These are phyloP conservation scores for Orobanche coerulescens DNA, from an alignment of 257 asterid species.

Conservation along the genomic window DNA sequence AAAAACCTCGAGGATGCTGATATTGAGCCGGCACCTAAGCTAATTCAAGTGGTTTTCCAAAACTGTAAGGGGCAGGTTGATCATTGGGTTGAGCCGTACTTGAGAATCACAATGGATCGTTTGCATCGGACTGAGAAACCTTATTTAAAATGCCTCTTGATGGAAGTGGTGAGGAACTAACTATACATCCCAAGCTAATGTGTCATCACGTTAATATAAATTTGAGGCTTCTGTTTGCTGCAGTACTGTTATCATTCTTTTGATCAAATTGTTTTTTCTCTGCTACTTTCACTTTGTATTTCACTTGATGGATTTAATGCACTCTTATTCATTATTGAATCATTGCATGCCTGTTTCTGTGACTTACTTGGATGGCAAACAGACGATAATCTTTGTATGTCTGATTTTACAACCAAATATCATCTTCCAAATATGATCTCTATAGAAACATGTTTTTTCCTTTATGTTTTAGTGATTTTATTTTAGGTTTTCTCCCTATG, in stretches of 20 bases:
- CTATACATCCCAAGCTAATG: background rate
- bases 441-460: background rate
- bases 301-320: background rate
- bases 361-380: background rate
- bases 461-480: background rate
- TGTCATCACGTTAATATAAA: background rate
- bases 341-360: background rate
- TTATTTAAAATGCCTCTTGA: constrained; percentile 68
- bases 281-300: background rate
- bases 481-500: background rate
- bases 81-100: constrained; percentile 94
- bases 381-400: background rate
- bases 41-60: constrained; percentile 83
- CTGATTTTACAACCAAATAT: background rate
- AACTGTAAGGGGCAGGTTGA: constrained; percentile 95
- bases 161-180: constrained; percentile 69
- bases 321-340: background rate
- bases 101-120: constrained; percentile 72
- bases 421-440: background rate
- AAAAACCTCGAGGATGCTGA: constrained; percentile 89
- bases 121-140: constrained; percentile 69
- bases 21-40: constrained; percentile 97
- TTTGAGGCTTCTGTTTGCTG: background rate
- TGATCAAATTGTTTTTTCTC: background rate
- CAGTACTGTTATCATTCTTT: background rate